phyloP scores from a whole-genome alignment of 495 filamentous ascomycete genomes.

The Xylaria grammica region DNA sequence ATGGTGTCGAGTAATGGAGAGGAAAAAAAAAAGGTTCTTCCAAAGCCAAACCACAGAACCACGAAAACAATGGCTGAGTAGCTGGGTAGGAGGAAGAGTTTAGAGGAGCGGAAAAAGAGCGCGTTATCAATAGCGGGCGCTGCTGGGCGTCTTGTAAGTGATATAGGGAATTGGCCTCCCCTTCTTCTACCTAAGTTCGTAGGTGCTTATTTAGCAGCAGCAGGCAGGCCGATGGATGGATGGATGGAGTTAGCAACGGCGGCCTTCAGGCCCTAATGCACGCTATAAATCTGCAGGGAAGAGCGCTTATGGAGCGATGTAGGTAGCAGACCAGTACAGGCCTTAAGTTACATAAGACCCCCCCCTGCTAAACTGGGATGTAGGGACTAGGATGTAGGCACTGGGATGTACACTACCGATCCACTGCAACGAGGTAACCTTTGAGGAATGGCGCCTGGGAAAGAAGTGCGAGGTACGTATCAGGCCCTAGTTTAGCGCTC shows the following conservation, averaged over 20 bases:
- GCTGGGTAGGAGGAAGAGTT: not conserved
- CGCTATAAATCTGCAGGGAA: conserved; percentile 16
- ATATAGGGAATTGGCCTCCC: conserved; percentile 2
- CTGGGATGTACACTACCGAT: not conserved
- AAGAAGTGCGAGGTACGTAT: conserved; percentile 9
- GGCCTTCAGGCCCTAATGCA: conserved; percentile 19
- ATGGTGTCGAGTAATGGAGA: not conserved
- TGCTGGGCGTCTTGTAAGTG: not conserved
- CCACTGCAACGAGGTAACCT: conserved; percentile 19
- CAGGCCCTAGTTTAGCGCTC: conserved; percentile 14
- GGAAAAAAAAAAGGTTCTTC: not conserved
- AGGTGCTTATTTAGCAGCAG: not conserved
- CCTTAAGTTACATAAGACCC: conserved; percentile 14
- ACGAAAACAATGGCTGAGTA: not conserved
- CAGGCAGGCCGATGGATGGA: conserved; percentile 15
- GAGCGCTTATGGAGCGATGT: conserved; percentile 13
- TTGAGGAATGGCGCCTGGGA: conserved; percentile 1
- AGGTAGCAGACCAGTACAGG: conserved; percentile 8
- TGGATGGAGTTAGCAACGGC: conserved; percentile 15
- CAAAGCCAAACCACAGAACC: not conserved
- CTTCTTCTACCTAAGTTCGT: not conserved
- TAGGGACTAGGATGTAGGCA: not conserved
- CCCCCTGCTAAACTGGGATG: not conserved
- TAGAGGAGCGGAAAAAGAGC: conserved; percentile 1
- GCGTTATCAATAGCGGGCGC: conserved; percentile 9